Evolutionary conservation across 2,329 filamentous ascomycete species (phyloP).

Genomic region (Atkinsonella texensis): DNA sequence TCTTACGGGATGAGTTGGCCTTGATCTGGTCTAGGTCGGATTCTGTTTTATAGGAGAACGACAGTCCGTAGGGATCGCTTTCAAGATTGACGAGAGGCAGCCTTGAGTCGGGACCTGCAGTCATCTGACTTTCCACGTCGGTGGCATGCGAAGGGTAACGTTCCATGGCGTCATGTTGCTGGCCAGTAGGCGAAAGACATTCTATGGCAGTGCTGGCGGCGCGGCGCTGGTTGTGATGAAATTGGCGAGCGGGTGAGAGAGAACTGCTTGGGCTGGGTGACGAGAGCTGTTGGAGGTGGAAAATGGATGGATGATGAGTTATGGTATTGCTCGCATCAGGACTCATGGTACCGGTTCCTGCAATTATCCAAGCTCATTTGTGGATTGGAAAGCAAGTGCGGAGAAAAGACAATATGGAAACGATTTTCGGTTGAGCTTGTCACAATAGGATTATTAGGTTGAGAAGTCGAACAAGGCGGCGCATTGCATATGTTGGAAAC

Average conservation of each 20-base stretch:
- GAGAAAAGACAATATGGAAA: too few relatives aligned
- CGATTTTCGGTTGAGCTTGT: too few relatives aligned
- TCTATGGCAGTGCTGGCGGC: conserved; percentile 37
- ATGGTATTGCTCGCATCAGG: conserved; percentile 29
- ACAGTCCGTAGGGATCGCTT: conserved; percentile 73
- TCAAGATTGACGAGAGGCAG: conserved; percentile 48
- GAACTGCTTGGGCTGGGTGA: conserved; percentile 16
- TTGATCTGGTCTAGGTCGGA: conserved; percentile 66
- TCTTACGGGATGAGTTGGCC: conserved; percentile 70
- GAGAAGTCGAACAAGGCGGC: too few relatives aligned
- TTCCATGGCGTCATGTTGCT: conserved; percentile 26
- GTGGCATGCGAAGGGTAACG: conserved; percentile 27
- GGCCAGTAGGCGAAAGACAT: conserved; percentile 18
- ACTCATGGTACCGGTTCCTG: conserved; percentile 21
- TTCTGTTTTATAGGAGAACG: conserved; percentile 63
- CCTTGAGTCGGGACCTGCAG: conserved; percentile 24
- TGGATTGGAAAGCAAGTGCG: not conserved
- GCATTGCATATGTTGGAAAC: too few relatives aligned
- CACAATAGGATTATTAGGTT: too few relatives aligned
- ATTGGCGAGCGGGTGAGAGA: conserved; percentile 13
- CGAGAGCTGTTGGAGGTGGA: conserved; percentile 25
- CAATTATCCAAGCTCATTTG: not conserved
- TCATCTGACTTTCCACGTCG: conserved; percentile 39
- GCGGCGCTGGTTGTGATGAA: conserved; percentile 10
- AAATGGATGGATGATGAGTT: conserved; percentile 33